These are phyloP conservation scores for Pseudonitzschia multiseries DNA, from an alignment of 108 stramenopile genomes.

Conservation along the genomic window DNA sequence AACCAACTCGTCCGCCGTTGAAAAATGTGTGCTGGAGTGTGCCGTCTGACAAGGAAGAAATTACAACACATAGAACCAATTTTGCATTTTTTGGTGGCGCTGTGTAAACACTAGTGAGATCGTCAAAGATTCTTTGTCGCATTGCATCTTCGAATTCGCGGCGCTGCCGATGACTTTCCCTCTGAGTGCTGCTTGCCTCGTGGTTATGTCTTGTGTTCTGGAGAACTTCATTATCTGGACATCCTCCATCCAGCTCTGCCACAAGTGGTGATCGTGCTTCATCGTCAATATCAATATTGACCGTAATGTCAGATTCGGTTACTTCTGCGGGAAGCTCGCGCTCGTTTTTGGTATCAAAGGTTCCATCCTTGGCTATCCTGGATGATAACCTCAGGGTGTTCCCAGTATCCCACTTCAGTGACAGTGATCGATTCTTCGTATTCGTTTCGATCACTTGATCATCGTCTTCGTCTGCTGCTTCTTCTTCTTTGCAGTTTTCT, in stretches of 20 bases:
- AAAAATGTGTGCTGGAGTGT: constrained; percentile 11
- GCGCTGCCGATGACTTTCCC: neutral
- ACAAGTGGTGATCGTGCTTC: neutral
- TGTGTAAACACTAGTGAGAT: constrained; percentile 19
- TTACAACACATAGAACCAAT: constrained; percentile 20
- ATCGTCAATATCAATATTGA: constrained; percentile 27
- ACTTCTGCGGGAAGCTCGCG: constrained; percentile 5
- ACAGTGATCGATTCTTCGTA: neutral
- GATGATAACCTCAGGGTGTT: neutral
- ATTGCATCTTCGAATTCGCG: constrained; percentile 14
- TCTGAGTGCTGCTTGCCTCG: neutral
- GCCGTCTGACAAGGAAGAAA: constrained; percentile 19
- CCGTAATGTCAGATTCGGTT: constrained; percentile 19
- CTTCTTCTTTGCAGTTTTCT: neutral
- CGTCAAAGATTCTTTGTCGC: constrained; percentile 16
- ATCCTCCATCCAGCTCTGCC: neutral
- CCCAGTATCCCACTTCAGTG: neutral
- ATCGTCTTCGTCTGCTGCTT: neutral
- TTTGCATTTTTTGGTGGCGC: constrained; percentile 21
- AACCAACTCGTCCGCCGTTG: constrained; percentile 13
- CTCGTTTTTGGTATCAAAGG: neutral
- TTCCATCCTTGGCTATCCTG: neutral
- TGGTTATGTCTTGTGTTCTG: neutral
- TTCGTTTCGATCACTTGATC: neutral
- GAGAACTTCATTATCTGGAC: no score